Percentiles rank a stretch among this genome's conserved stretches.
Evolutionary conservation across 345 rosid genomes (phyloP).

Genomic region (Lenwebbia sp.): DNA sequence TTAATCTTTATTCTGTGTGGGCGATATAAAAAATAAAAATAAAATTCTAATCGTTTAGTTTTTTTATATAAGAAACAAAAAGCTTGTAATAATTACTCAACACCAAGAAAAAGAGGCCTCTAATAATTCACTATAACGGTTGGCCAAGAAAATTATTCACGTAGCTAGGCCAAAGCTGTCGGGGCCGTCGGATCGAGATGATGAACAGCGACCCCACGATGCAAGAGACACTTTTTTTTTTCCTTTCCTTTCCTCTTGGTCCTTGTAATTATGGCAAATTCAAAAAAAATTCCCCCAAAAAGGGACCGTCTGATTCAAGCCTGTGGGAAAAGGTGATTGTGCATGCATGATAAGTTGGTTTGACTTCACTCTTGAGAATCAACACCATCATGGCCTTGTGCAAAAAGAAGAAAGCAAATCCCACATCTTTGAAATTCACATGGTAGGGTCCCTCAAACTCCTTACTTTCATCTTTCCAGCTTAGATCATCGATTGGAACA

Average conservation of each 20-base stretch:
- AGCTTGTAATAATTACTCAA: background rate
- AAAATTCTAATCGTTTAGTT: background rate
- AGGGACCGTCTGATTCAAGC: background rate
- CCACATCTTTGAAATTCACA: background rate
- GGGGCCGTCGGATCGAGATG: background rate
- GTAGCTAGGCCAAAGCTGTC: background rate
- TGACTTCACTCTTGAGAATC: constrained; percentile 9
- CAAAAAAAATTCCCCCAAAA: background rate
- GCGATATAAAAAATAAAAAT: background rate
- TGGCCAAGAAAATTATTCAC: background rate
- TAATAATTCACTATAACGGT: background rate
- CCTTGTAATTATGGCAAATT: background rate
- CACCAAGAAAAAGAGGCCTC: background rate
- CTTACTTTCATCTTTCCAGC: background rate
- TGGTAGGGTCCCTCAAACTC: constrained; percentile 10
- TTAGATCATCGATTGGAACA: background rate
- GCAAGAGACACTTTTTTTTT: background rate
- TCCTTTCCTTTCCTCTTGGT: background rate
- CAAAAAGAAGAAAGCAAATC: background rate
- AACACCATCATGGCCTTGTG: constrained; percentile 3
- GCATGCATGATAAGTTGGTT: constrained; percentile 2
- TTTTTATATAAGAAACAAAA: background rate
- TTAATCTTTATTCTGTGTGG: background rate
- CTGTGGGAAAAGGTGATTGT: background rate
- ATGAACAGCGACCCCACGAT: background rate